Evolutionary conservation across 495 filamentous ascomycete genomes (phyloP), one percentile per base, ranked within the genome.

Genomic region (Neurospora discreta): DNA sequence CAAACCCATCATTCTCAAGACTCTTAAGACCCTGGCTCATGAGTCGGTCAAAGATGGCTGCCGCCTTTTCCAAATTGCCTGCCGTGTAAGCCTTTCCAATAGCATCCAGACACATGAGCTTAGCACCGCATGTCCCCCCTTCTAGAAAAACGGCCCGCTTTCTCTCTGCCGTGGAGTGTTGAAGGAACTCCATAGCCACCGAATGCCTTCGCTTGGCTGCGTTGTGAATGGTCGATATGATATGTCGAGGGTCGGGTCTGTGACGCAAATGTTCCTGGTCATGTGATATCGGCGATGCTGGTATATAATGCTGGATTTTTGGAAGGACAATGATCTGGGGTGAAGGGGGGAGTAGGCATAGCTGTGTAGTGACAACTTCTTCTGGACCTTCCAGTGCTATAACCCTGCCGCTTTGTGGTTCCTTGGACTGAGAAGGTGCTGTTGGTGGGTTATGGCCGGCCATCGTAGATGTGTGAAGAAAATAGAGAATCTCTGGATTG

Each of bases 61-160:
- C 81, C 1, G 86, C 85, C 67, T 78, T 78, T 5, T 71, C 71
- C 20, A 82, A 69, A 71, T 86, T 79, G 3, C 80, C 83, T 30
- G 79, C 77, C 2, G 83, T 83, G 23, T 84, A 52, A 67, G 83
- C 74, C 70, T 82, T 73, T 74, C 77, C 81, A 68, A 88, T 86
- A 38, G 78, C 75, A 9, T 75, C 69, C 10, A 88, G 77, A 70
- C 85, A 87, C 33, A 77, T 74, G 39, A 80, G 72, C 58, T 82
- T 80, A 2, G 85, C 85, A 58, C 82, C 77, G 16, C 83, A 79
- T 10, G 82, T 84, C 6, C 86, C 85, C 10, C 85, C 86, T 75
- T 87, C 81, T 71, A 84, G 78, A 71, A 88, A 86, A 11, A 87
- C 84, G 1, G 87, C 73, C 41, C 82, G 83, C 69, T 80, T 84